These are phyloP conservation scores for Anthoceros angustus DNA, from an alignment of 225 moss, liverwort and hornwort species.

Conservation along the genomic window DNA sequence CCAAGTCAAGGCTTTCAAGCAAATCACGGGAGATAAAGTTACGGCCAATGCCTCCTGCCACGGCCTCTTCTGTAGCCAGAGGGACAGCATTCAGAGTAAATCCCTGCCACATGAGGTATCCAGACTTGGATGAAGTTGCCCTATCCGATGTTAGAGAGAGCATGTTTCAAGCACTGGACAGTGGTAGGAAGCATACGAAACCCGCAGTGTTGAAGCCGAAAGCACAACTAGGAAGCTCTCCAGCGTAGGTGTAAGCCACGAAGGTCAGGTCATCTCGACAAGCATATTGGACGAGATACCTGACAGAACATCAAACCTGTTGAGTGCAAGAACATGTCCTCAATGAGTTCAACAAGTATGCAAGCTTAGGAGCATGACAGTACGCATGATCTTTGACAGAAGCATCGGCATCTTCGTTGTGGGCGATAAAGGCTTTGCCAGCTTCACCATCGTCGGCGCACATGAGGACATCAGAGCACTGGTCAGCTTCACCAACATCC, in stretches of 20 bases:
- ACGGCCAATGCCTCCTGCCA: slow-evolving; percentile 45
- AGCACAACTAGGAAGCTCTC: slow-evolving; percentile 77
- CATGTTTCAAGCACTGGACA: background rate
- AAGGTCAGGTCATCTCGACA: slow-evolving; percentile 36
- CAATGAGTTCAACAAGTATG: background rate
- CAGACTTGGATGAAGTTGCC: too few relatives aligned
- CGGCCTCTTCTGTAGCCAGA: slow-evolving; percentile 48
- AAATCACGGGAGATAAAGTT: slow-evolving; percentile 71
- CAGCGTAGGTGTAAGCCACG: slow-evolving; percentile 59
- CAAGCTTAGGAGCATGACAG: background rate
- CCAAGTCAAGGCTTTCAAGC: slow-evolving; percentile 33
- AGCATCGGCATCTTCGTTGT: slow-evolving; percentile 64
- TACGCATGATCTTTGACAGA: slow-evolving; percentile 45
- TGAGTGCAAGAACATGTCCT: background rate
- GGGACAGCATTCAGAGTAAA: slow-evolving; percentile 67
- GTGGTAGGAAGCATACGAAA: slow-evolving; percentile 26
- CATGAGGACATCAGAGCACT: slow-evolving; percentile 67
- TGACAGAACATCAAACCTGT: slow-evolving; percentile 12
- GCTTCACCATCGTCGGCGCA: slow-evolving; percentile 17
- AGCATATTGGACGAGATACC: slow-evolving; percentile 57
- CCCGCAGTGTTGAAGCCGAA: slow-evolving; percentile 72
- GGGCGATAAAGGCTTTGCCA: slow-evolving; percentile 42
- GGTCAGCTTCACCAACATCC: slow-evolving; percentile 34
- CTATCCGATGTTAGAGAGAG: background rate
- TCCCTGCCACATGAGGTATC: slow-evolving; percentile 18